These are phyloP conservation scores for Chaetomiaceae sp. DNA, from an alignment of 2,329 filamentous ascomycete genomes.

Conservation along the genomic window DNA sequence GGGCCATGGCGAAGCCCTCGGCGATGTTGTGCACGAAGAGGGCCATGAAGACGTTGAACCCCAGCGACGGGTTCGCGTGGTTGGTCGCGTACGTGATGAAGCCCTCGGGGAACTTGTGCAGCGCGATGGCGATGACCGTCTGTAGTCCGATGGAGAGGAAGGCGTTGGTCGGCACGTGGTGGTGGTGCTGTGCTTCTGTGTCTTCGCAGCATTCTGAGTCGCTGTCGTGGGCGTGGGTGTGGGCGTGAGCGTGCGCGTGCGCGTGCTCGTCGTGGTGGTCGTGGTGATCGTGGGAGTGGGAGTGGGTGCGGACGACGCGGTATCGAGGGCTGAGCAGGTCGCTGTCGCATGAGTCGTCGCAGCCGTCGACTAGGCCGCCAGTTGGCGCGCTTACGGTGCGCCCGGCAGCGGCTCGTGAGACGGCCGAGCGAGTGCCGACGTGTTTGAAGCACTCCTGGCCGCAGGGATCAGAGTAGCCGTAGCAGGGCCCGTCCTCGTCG, in stretches of 20 bases:
- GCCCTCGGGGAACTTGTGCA: constrained; percentile 89
- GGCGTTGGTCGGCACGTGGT: constrained; percentile 90
- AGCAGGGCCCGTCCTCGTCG: constrained; percentile 57
- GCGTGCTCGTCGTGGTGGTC: constrained; percentile 9
- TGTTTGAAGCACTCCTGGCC: constrained; percentile 63
- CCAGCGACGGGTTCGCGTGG: constrained; percentile 84
- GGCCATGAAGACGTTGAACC: constrained; percentile 89
- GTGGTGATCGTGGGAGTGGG: constrained; percentile 28
- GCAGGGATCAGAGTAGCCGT: constrained; percentile 60
- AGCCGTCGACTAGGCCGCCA: constrained; percentile 29
- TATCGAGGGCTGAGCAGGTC: constrained; percentile 32
- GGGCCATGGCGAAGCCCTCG: constrained; percentile 89
- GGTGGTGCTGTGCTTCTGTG: constrained; percentile 65
- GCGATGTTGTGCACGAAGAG: constrained; percentile 98
- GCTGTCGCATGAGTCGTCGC: constrained; percentile 27
- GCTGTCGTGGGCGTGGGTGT: constrained; percentile 16
- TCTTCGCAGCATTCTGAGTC: constrained; percentile 33
- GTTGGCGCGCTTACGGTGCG: constrained; percentile 37
- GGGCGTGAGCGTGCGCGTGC: constrained; percentile 1
- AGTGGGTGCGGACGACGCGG: constrained; percentile 36
- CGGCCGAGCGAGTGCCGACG: constrained; percentile 37
- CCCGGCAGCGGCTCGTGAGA: constrained; percentile 33
- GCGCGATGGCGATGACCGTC: constrained; percentile 87
- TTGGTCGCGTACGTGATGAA: constrained; percentile 95
- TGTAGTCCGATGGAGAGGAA: constrained; percentile 95